Percentiles rank a stretch among this genome's conserved stretches.
phyloP scores from a whole-genome alignment of 306 rosid genomes.

The Acacia melanoxylon region DNA sequence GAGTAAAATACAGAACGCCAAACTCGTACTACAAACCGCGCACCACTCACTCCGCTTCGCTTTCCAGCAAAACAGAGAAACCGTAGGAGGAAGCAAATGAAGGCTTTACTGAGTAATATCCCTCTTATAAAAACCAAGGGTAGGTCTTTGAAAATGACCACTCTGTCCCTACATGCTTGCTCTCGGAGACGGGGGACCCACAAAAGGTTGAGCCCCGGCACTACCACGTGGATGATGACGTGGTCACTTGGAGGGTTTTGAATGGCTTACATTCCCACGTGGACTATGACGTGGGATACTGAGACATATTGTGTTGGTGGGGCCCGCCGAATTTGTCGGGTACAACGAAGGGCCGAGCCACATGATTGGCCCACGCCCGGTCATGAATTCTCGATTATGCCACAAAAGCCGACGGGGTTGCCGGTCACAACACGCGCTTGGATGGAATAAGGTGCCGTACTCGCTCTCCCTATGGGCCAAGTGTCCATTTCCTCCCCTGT shows the following conservation, averaged over 20 bases:
- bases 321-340: neutral
- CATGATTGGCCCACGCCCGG: conserved; percentile 19
- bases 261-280: neutral
- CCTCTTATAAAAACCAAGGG: neutral
- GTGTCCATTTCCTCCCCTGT: neutral
- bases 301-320: neutral
- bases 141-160: conserved; percentile 15
- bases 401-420: neutral
- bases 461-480: neutral
- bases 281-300: neutral
- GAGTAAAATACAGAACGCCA: neutral
- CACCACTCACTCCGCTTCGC: neutral
- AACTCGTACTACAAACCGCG: neutral
- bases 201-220: neutral
- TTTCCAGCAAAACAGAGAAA: neutral
- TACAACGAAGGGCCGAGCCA: neutral
- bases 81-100: neutral
- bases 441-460: rapidly evolving
- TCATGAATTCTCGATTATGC: conserved; percentile 10
- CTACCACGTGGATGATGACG: neutral
- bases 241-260: neutral
- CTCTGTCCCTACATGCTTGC: conserved; percentile 1
- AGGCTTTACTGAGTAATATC: too few relatives aligned
- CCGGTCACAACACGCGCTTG: neutral
- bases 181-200: neutral